Conservation (phyloP, 2,329 filamentous ascomycete genomes). For the Aspergillus bombycis region DNA sequence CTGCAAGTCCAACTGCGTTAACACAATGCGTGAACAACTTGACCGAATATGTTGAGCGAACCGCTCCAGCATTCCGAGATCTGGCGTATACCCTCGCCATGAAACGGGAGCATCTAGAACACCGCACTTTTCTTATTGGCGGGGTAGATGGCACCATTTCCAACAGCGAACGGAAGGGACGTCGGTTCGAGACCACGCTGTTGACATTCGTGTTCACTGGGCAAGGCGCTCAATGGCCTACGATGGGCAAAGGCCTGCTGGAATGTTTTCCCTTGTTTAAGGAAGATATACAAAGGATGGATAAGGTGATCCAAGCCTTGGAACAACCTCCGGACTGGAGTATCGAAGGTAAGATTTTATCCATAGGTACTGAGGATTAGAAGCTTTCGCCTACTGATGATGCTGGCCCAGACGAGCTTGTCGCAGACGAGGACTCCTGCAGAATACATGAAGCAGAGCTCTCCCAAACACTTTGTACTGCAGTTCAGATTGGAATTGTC, state of each 20-base stretch:
- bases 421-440: constrained; percentile 1
- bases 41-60: not conserved
- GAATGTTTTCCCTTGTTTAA: not conserved
- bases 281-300: not conserved
- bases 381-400: not conserved
- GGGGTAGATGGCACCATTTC: not conserved
- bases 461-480: constrained; percentile 22
- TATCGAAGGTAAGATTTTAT: not conserved
- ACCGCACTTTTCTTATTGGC: not conserved
- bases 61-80: not conserved
- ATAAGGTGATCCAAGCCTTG: not conserved
- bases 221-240: constrained; percentile 30
- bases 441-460: not conserved
- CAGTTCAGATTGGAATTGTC: constrained; percentile 34
- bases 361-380: not conserved
- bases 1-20: not conserved
- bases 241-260: constrained; percentile 6
- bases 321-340: constrained; percentile 6
- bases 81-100: not conserved
- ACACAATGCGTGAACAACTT: not conserved
- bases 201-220: constrained; percentile 30
- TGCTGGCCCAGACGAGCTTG: too few relatives aligned
- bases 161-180: not conserved
- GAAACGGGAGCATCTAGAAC: not conserved
- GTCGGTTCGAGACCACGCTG: not conserved